These are phyloP conservation scores for Endogone sp. DNA, from an alignment of 192 early-diverging fungal genomes.

Conservation along the genomic window DNA sequence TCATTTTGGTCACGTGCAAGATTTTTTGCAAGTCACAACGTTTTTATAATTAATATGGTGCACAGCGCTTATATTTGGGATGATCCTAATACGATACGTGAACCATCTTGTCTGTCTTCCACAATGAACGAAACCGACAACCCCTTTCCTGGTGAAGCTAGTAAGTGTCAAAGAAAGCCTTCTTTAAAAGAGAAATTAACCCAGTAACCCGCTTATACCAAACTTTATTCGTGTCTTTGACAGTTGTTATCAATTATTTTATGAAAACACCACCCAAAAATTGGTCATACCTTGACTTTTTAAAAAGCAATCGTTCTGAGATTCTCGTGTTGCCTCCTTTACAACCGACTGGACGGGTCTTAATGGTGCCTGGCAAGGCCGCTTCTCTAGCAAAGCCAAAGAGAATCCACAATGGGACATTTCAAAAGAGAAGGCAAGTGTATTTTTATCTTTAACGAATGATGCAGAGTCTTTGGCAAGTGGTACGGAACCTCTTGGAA, in stretches of 20 bases:
- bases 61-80: not conserved
- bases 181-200: not conserved
- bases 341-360: not conserved
- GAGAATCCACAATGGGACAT: not conserved
- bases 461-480: not conserved
- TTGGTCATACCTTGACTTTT: not conserved
- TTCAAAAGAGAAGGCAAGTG: not conserved
- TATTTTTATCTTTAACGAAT: slow-evolving; percentile 1
- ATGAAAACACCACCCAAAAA: not conserved
- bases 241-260: not conserved
- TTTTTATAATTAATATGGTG: too few species aligned
- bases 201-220: not conserved
- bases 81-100: slow-evolving; percentile 16
- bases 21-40: too few species aligned
- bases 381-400: not conserved
- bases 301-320: not conserved
- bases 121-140: not conserved
- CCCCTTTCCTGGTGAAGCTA: not conserved
- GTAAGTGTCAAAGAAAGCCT: not conserved
- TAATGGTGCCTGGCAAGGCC: not conserved
- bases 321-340: not conserved
- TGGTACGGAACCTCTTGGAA: not conserved
- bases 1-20: too few species aligned
- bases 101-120: slow-evolving; percentile 29
- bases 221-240: not conserved